A percentile compares a stretch with the other conserved stretches of the same genome.
These are phyloP conservation scores for Cutaneotrichosporon mucoides DNA, from an alignment of 1,284 basidiomycete species.

Conservation along the genomic window DNA sequence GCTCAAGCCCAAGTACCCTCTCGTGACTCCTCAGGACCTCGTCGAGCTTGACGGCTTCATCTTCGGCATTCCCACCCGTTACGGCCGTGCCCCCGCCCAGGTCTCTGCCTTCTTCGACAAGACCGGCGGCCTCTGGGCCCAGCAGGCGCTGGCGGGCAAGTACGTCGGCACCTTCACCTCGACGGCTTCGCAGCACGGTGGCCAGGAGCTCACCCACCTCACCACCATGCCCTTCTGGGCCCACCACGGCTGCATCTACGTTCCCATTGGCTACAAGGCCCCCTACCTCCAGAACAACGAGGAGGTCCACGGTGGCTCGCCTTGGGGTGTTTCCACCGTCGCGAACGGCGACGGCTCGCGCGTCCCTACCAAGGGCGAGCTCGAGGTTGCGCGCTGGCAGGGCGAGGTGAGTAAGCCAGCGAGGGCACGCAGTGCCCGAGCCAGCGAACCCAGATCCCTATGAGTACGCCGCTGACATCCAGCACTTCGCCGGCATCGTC, in stretches of 20 bases:
- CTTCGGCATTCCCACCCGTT: constrained; percentile 71
- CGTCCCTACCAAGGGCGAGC: constrained; percentile 59
- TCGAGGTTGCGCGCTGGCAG: constrained; percentile 63
- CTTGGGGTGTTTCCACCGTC: constrained; percentile 65
- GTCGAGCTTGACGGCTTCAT: constrained; percentile 56
- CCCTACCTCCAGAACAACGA: constrained; percentile 58
- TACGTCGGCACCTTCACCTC: constrained; percentile 52
- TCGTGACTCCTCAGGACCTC: constrained; percentile 64
- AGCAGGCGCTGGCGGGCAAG: constrained; percentile 71
- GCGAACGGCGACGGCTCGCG: constrained; percentile 62
- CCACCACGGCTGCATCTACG: constrained; percentile 62
- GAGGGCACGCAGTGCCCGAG: background rate
- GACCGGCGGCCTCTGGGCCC: constrained; percentile 69
- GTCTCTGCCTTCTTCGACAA: constrained; percentile 60
- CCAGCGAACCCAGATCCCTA: no score
- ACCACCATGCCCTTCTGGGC: constrained; percentile 66
- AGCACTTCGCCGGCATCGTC: constrained; percentile 46
- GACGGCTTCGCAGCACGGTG: constrained; percentile 46
- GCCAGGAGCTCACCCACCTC: constrained; percentile 58
- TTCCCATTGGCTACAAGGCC: constrained; percentile 71
- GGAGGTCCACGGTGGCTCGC: constrained; percentile 65
- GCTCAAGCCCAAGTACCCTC: constrained; percentile 60
- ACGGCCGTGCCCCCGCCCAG: constrained; percentile 55
- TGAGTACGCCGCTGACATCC: constrained; percentile 12
- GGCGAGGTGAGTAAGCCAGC: constrained; percentile 45